Evolutionary conservation across 108 stramenopile species (phyloP).

Genomic region (Stephanodiscus triporus): DNA sequence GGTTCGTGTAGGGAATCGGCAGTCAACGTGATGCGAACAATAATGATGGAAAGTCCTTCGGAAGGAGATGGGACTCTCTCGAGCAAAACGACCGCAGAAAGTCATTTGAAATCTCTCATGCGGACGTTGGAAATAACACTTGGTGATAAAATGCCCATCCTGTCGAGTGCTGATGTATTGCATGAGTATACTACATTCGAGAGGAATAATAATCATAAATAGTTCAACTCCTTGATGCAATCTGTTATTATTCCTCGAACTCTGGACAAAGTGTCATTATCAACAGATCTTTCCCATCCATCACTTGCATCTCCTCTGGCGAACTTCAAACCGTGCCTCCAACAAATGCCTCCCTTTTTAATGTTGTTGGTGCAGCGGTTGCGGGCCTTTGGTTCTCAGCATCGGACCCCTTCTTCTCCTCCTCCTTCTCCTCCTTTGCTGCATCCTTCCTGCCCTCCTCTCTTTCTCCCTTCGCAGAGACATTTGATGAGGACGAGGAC

Average conservation of each 20-base stretch:
- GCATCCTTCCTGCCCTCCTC: too few species aligned
- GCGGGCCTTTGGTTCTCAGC: too few species aligned
- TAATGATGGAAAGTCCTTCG: conserved; percentile 21
- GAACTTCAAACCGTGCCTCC: too few species aligned
- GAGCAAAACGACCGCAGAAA: not conserved
- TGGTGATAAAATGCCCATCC: conserved; percentile 44
- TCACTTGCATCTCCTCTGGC: too few species aligned
- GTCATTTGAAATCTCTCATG: conserved; percentile 28
- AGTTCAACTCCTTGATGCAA: not conserved
- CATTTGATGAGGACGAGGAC: too few species aligned
- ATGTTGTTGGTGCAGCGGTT: too few species aligned
- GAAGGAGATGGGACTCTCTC: not conserved
- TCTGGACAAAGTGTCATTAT: too few species aligned
- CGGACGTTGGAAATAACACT: conserved; percentile 25
- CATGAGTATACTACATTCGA: conserved; percentile 56
- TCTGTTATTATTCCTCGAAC: not conserved
- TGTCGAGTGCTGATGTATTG: conserved; percentile 44
- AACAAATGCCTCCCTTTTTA: too few species aligned
- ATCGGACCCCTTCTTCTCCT: too few species aligned
- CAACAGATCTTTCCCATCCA: too few species aligned
- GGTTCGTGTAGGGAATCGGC: conserved; percentile 81
- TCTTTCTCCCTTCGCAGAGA: too few species aligned
- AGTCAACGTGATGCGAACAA: conserved; percentile 50
- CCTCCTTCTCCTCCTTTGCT: too few species aligned
- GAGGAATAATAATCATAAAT: conserved; percentile 14